These are phyloP conservation scores for Xylaria hypoxylon DNA, from an alignment of 2,329 filamentous ascomycete genomes.

Conservation along the genomic window DNA sequence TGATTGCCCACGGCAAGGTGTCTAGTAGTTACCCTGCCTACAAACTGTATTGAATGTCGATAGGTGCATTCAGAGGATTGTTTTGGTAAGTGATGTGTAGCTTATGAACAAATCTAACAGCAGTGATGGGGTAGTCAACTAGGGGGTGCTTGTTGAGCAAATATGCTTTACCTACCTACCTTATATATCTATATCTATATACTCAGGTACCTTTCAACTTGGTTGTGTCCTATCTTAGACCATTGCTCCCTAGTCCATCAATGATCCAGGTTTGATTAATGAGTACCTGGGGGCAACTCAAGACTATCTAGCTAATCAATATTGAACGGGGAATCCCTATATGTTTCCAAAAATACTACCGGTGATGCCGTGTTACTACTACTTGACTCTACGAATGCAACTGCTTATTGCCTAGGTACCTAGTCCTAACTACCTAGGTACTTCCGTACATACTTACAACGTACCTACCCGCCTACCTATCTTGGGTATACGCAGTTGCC, in stretches of 20 bases:
- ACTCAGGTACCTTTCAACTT: neutral
- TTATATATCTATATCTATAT: too few relatives aligned
- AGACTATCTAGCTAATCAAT: neutral
- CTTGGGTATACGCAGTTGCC: too few relatives aligned
- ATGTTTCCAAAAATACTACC: conserved; percentile 10
- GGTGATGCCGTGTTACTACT: conserved; percentile 24
- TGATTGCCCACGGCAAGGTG: neutral
- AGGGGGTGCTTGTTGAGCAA: neutral
- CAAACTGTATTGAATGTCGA: neutral
- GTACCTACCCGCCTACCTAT: neutral
- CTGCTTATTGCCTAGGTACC: conserved; percentile 1
- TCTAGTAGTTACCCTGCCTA: conserved; percentile 9
- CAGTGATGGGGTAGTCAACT: neutral
- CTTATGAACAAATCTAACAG: neutral
- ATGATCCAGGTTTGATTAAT: neutral
- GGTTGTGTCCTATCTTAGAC: neutral
- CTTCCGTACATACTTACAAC: neutral
- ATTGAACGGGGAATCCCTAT: neutral
- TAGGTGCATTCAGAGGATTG: neutral
- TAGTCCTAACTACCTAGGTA: too few relatives aligned
- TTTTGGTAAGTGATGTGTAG: neutral
- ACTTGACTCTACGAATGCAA: conserved; percentile 1
- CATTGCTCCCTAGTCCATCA: neutral
- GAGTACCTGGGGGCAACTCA: neutral
- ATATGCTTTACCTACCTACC: too few relatives aligned